Evolutionary conservation across 768 basidiomycete species (phyloP), one percentile per base, ranked within the genome.

Genomic region (Thelephora aurantiotincta): DNA sequence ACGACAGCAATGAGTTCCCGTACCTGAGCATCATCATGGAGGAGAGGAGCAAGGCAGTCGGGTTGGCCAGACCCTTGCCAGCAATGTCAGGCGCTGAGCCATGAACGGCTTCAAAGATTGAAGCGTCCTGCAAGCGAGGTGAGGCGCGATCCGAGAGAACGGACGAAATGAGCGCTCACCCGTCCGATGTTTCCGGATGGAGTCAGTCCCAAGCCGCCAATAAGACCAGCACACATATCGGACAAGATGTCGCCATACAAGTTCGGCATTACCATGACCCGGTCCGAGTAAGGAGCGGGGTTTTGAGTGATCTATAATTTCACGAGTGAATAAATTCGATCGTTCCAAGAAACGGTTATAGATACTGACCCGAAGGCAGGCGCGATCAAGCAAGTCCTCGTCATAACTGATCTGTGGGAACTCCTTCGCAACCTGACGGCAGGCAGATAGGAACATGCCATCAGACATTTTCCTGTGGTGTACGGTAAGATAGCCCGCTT

Each of bases 81-180:
- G 89, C 94, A 61, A 98, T 99, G 64, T 98, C 96, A n/a, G 96
- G 94, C 6, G 96, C 96, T 16, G 93, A 97, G 48, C 96, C 96
- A 67, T 99, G 96, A 11, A 99, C 96, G 52, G 96, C 96, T 69
- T 99, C 96, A 57, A 98, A 99, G 64, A 99, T 99, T 48, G 93
- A 97, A 33, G 96, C 96, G 65, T 97, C 92, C 85, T 91, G 54
- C 22, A 48, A 14, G 33, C 53, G 45, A 52, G n/a, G 58, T 52
- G 51, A 35, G 42, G 18, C 9, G 35, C 26, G 20, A 18, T 37
- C 35, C 13, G 9, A 34, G 14, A 13, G 5, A 14, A 23, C 16
- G 26, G 26, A 30, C 26, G 38, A n/a, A 16, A n/a, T 14, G 26
- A 43, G 35, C 19, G 61, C 81, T 54, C 68, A 88, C 88, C 56